Conservation (phyloP, 1,284 basidiomycete genomes). For the Cutaneotrichosporon spelunceum region DNA sequence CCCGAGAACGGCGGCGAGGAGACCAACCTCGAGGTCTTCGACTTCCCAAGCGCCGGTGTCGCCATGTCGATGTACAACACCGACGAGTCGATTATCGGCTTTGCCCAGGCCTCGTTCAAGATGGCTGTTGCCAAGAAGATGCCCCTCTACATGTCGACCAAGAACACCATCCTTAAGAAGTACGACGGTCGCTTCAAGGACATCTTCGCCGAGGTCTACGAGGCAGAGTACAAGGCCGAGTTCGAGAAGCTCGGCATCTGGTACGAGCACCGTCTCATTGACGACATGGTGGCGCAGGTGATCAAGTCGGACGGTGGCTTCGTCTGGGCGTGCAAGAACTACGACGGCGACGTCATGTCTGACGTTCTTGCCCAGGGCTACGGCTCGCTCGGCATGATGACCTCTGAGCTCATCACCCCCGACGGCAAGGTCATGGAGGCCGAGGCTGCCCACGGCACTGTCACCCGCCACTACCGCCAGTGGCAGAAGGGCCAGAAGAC, state of each 20-base stretch:
- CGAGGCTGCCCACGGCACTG: constrained; percentile 84
- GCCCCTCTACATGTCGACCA: constrained; percentile 93
- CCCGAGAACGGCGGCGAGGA: constrained; percentile 65
- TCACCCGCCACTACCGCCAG: constrained; percentile 95
- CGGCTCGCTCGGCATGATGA: constrained; percentile 97
- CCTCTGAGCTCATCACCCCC: constrained; percentile 91
- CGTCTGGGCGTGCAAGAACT: constrained; percentile 97
- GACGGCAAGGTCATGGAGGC: constrained; percentile 87
- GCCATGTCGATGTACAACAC: constrained; percentile 96
- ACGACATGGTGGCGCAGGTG: constrained; percentile 95
- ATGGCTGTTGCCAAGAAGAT: constrained; percentile 96
- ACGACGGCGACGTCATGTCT: constrained; percentile 83
- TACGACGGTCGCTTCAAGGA: constrained; percentile 99
- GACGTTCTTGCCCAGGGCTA: constrained; percentile 88
- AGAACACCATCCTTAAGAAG: constrained; percentile 94
- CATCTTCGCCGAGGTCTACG: constrained; percentile 93
- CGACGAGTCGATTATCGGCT: constrained; percentile 88
- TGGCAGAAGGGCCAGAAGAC: constrained; percentile 95
- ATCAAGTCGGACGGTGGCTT: constrained; percentile 97
- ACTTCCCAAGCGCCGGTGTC: constrained; percentile 84
- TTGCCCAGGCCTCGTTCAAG: constrained; percentile 97
- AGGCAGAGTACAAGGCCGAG: constrained; percentile 72
- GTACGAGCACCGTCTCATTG: constrained; percentile 88
- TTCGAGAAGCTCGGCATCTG: constrained; percentile 83
- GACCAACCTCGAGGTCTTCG: constrained; percentile 74